Evolutionary conservation across 1,284 basidiomycete species (phyloP), one percentile per base, ranked within the genome.

Genomic region (Ganoderma boninense): DNA sequence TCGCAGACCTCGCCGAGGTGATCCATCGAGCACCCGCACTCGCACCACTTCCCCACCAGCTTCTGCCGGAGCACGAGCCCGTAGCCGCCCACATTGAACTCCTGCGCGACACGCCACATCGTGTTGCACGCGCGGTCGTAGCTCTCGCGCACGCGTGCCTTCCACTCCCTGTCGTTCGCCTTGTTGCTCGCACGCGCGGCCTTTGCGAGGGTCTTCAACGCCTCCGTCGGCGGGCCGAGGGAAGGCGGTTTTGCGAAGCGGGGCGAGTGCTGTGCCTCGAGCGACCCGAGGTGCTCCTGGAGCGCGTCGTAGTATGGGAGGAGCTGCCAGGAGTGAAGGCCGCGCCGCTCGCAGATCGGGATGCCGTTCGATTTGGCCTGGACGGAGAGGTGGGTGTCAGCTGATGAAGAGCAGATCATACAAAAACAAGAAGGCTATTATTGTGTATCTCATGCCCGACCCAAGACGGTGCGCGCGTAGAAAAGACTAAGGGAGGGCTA

Each of bases 11-110:
- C 90, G 1, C 90, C 89, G 18, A 92, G 80, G 75, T 92, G 90
- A 77, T 92, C 91, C 42, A 90, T 92, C 64, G 90, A 92, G 77
- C 91, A 92, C 2, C 91, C 91, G 79, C 91, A 92, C 70, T 92
- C 90, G 76, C 91, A 92, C 91, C 91, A 92, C 73, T 92, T 92
- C 3, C 82, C 85, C 13, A 87, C 89, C 64, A 92, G 78, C 78
- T 92, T 92, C 74, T 92, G 91, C 35, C 90, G 82, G 43, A 92
- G 79, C 13, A 91, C 86, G n/a, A 84, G 81, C 1, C 91, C 91
- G 73, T 92, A 92, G 11, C 91, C 91, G 44, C 88, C 84, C 2
- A 91, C 88, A 74, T 92, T 89, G 71, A 92, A 92, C 76, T 92
- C 91, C 62, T 84, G 80, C 43, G 90, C 88, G 40, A 92, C 88